Conservation (phyloP, 495 filamentous ascomycete genomes). For the Daldinia loculata region DNA sequence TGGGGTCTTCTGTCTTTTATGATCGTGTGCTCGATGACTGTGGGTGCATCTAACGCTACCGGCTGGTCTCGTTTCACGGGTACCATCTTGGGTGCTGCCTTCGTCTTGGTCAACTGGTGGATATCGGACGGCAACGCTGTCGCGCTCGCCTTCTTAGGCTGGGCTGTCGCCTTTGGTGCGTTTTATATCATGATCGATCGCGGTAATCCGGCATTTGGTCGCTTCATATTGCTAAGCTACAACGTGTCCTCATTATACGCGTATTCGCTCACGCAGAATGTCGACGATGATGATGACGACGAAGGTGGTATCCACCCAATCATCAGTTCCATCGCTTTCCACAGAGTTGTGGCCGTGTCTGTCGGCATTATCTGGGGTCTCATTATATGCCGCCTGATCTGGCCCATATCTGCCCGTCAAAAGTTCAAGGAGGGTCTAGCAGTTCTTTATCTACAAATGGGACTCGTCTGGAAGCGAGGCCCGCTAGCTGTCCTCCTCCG, state of each 20-base stretch:
- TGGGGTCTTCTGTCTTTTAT: conserved; percentile 98
- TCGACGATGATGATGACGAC: conserved; percentile 80
- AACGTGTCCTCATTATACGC: conserved; percentile 96
- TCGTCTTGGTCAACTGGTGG: conserved; percentile 80
- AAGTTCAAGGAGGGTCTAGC: conserved; percentile 88
- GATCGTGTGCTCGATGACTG: conserved; percentile 97
- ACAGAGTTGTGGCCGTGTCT: conserved; percentile 88
- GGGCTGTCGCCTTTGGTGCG: conserved; percentile 79
- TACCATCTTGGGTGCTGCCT: conserved; percentile 80
- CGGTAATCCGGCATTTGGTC: conserved; percentile 87
- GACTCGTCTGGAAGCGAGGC: conserved; percentile 96
- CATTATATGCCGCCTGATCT: conserved; percentile 86
- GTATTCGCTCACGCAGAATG: conserved; percentile 82
- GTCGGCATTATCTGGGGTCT: conserved; percentile 91
- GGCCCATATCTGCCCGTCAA: conserved; percentile 87
- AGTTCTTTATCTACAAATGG: conserved; percentile 90
- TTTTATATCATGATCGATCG: conserved; percentile 88
- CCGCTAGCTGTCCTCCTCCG: conserved; percentile 77
- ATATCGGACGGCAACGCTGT: conserved; percentile 74
- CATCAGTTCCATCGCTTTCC: conserved; percentile 88
- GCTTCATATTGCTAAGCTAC: conserved; percentile 93
- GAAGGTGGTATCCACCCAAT: conserved; percentile 87
- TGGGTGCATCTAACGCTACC: conserved; percentile 93
- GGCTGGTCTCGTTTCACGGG: conserved; percentile 87
- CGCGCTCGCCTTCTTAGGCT: conserved; percentile 78